A percentile compares a stretch with the other conserved stretches of the same genome.
Conservation (phyloP, 768 basidiomycete species). For the Russula dissimulans region DNA sequence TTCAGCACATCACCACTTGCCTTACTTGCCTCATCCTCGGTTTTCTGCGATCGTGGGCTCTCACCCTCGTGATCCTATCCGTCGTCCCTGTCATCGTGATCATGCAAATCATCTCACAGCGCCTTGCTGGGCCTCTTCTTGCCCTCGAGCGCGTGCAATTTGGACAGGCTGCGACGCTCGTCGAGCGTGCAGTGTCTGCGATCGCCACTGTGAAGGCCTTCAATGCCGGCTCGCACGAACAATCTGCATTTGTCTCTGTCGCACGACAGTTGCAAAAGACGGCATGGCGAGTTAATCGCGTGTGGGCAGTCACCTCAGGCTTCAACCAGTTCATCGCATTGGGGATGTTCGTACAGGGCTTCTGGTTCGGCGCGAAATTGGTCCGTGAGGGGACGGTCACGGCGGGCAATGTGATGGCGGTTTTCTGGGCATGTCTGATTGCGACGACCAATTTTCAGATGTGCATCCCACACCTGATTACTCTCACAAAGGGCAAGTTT, state of each 20-base stretch:
- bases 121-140: conserved; percentile 57
- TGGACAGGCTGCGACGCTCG: conserved; percentile 63
- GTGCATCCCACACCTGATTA: conserved; percentile 73
- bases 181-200: conserved; percentile 66
- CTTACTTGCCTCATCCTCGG: conserved; percentile 75
- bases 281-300: conserved; percentile 44
- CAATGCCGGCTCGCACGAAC: conserved; percentile 60
- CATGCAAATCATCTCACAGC: conserved; percentile 69
- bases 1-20: conserved; percentile 77
- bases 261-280: conserved; percentile 37
- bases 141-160: conserved; percentile 55
- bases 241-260: conserved; percentile 38
- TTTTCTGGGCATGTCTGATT: conserved; percentile 95
- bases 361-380: conserved; percentile 90
- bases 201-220: conserved; percentile 91
- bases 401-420: conserved; percentile 84
- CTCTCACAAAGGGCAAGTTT: conserved; percentile 73
- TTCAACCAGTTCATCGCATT: conserved; percentile 74
- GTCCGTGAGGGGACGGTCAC: conserved; percentile 65
- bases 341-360: conserved; percentile 92
- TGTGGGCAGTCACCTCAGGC: conserved; percentile 71
- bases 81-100: conserved; percentile 76
- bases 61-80: conserved; percentile 88
- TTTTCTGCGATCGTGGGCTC: conserved; percentile 66
- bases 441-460: conserved; percentile 82